A percentile compares a stretch with the other conserved stretches of the same genome.
Conservation (phyloP, 2,329 filamentous ascomycete species). For the Pestalotiopsis fici region DNA sequence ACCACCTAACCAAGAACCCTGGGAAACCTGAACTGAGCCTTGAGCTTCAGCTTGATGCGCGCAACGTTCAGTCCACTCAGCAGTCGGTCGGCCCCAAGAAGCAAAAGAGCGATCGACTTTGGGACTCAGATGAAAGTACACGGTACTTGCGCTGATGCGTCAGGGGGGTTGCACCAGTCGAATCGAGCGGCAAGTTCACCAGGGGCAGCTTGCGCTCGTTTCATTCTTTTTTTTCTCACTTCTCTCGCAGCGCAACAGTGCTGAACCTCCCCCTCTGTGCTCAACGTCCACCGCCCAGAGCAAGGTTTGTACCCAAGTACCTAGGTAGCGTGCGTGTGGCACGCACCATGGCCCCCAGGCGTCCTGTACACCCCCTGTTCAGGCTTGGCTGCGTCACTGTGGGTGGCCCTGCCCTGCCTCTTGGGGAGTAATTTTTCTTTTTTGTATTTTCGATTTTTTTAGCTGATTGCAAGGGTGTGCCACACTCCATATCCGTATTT, state of each 20-base stretch:
- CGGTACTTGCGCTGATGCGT: conserved; percentile 10
- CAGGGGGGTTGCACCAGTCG: conserved; percentile 7
- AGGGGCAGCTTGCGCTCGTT: conserved; percentile 32
- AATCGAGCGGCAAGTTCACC: conserved; percentile 13
- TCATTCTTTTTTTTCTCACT: no score
- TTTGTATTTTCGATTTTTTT: conserved; percentile 30
- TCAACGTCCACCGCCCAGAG: conserved; percentile 1
- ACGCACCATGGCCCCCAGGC: not conserved
- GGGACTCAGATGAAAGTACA: not conserved
- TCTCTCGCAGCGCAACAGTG: conserved; percentile 11
- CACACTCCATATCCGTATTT: conserved; percentile 2
- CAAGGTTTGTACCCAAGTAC: not conserved
- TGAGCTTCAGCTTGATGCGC: not conserved
- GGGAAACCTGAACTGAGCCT: not conserved
- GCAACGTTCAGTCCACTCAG: not conserved
- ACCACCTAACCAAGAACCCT: not conserved
- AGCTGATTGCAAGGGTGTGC: conserved; percentile 21
- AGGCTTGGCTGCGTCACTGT: conserved; percentile 28
- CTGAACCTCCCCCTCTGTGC: not conserved
- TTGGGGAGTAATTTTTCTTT: conserved; percentile 29
- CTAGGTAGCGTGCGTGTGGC: not conserved
- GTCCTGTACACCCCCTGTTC: conserved; percentile 20
- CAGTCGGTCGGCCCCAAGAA: not conserved
- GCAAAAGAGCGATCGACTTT: not conserved
- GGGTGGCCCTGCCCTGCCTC: conserved; percentile 20